These are phyloP conservation scores for Nicotiana otophora DNA, from an alignment of 257 asterid species.

Conservation along the genomic window DNA sequence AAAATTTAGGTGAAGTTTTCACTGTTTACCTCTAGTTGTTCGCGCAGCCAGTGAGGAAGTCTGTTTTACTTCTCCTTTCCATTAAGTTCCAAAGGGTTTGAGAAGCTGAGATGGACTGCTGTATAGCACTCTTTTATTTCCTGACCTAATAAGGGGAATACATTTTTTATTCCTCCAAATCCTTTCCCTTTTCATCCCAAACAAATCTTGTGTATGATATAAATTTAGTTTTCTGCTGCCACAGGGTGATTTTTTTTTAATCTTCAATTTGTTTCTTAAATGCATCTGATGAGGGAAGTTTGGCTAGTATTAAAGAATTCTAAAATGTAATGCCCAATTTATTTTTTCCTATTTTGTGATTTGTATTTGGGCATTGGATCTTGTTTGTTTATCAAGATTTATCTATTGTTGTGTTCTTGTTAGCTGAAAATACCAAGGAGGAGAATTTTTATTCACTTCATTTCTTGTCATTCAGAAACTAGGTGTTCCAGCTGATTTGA, in stretches of 20 bases:
- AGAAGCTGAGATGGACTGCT: neutral
- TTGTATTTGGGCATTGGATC: neutral
- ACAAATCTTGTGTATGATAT: neutral
- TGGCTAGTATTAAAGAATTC: neutral
- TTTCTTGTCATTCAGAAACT: slow-evolving; percentile 44
- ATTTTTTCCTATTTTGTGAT: neutral
- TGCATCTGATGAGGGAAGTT: neutral
- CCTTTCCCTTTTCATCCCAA: neutral
- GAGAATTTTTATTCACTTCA: neutral
- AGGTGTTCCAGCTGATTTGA: slow-evolving; percentile 60
- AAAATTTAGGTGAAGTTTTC: neutral
- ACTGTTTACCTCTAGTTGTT: neutral
- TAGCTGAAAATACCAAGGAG: neutral
- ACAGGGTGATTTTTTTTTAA: neutral
- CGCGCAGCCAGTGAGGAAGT: neutral
- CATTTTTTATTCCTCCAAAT: neutral
- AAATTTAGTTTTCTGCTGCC: neutral
- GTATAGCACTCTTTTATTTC: neutral
- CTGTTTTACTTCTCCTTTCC: neutral
- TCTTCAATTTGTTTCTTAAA: neutral
- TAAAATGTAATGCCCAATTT: neutral
- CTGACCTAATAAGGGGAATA: neutral
- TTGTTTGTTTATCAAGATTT: neutral
- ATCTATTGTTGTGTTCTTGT: neutral
- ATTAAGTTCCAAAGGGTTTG: neutral